These are phyloP conservation scores for Pseudogymnoascus sp. DNA, from an alignment of 2,329 filamentous ascomycete genomes.

Conservation along the genomic window DNA sequence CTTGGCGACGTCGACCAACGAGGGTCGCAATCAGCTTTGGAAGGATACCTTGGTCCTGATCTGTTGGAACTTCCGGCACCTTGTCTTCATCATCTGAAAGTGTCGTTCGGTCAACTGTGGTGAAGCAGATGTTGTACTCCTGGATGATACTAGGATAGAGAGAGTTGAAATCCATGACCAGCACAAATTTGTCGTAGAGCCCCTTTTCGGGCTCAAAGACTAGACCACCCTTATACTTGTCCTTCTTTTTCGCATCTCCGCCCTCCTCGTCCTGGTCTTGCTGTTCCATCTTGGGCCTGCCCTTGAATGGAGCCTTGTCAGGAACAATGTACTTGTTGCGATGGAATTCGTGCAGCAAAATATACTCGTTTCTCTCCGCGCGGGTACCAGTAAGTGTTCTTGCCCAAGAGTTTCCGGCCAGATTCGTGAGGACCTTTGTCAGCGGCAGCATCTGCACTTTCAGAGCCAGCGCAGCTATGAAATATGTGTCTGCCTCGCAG, in stretches of 20 bases:
- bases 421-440: slow-evolving; percentile 90
- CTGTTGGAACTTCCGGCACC: slow-evolving; percentile 76
- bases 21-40: slow-evolving; percentile 87
- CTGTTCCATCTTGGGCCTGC: slow-evolving; percentile 65
- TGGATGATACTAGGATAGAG: slow-evolving; percentile 99
- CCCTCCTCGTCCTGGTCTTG: slow-evolving; percentile 63
- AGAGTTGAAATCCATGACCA: slow-evolving; percentile 99
- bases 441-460: slow-evolving; percentile 87
- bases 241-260: slow-evolving; percentile 85
- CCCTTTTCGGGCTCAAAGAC: slow-evolving; percentile 98
- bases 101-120: slow-evolving; percentile 75
- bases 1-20: slow-evolving; percentile 79
- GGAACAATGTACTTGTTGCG: slow-evolving; percentile 97
- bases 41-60: slow-evolving; percentile 75
- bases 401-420: slow-evolving; percentile 97
- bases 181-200: slow-evolving; percentile 93
- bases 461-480: slow-evolving; percentile 83
- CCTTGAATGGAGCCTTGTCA: slow-evolving; percentile 80
- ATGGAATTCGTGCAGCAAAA: slow-evolving; percentile 94
- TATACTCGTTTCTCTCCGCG: slow-evolving; percentile 97
- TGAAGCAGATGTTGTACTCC: slow-evolving; percentile 99
- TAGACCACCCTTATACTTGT: slow-evolving; percentile 97
- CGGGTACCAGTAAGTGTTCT: slow-evolving; percentile 91
- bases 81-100: slow-evolving; percentile 74
- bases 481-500: slow-evolving; percentile 92